These are phyloP conservation scores for Neofusicoccum sp. DNA, from an alignment of 2,329 filamentous ascomycete genomes.

Conservation along the genomic window DNA sequence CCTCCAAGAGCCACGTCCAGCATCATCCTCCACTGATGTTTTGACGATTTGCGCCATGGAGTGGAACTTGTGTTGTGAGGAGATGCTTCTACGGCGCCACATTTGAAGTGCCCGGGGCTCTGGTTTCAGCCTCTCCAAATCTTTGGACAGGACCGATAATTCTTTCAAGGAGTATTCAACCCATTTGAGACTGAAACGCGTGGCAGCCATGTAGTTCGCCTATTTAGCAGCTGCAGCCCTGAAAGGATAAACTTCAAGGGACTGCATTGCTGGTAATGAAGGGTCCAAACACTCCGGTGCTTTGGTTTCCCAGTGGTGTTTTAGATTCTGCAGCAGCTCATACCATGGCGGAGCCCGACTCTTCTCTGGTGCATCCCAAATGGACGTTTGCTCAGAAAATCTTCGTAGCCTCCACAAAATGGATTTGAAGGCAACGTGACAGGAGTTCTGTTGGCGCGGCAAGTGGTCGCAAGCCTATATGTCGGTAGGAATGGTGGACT, in stretches of 20 bases:
- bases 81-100: slow-evolving; percentile 26
- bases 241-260: slow-evolving; percentile 23
- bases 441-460: too few species aligned
- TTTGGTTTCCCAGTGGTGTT: too few species aligned
- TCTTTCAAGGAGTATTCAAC: slow-evolving; percentile 25
- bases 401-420: too few species aligned
- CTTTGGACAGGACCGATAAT: neutral
- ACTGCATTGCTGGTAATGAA: slow-evolving; percentile 17
- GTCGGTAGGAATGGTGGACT: too few species aligned
- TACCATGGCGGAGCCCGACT: too few species aligned
- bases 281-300: slow-evolving; percentile 21
- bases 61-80: slow-evolving; percentile 22
- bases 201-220: slow-evolving; percentile 27
- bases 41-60: slow-evolving; percentile 16
- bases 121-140: slow-evolving; percentile 23
- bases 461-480: too few species aligned
- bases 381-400: too few species aligned
- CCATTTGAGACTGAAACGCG: slow-evolving; percentile 24
- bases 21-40: fast-evolving
- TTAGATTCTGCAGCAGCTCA: too few species aligned
- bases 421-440: too few species aligned
- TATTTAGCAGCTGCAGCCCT: slow-evolving; percentile 26
- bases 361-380: too few species aligned
- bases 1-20: too few species aligned
- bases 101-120: slow-evolving; percentile 25